Base-by-base conservation (phyloP, 768 basidiomycete species). In the Kwoniella europaea region DNA sequence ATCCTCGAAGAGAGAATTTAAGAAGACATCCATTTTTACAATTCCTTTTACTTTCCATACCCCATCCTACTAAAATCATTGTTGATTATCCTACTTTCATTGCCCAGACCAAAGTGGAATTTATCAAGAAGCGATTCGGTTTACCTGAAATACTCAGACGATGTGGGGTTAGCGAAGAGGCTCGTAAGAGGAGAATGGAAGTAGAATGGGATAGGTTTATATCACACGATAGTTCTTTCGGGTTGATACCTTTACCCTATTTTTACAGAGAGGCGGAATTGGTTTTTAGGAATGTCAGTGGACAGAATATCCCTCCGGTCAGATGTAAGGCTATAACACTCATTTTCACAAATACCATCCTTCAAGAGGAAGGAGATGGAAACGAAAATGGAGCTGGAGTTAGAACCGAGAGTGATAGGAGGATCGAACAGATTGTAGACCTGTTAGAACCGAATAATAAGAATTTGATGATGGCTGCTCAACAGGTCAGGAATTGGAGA, bases 381-480 rank as follows among this genome's bases (percentile, higher is more conserved):
- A 27, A 27, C 46, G 46, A 50, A 50, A 29, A 20, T 4, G 57
- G 15, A 35, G 12, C 3, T 13, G 57, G 15, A 35, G 12, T 18
- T 16, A 29, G 7, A 5, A 35, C 41, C 2, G 10, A 20, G 22
- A 2, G 54, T 6, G 63, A 64, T 10, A 22, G 46, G 41, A 53
- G 63, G 29, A 41, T 54, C 1, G 63, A 64, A 41, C 63, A 64
- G 29, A 64, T 64, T 12, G 4, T 54, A 15, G 46, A 53, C 7
- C 13, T 64, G 16, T n/a, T 64, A 24, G n/a, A 29, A 20, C 63
- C 63, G 5, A 46, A 16, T 2, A 27, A 6, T 27, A 27, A 16
- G 35, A 6, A n/a, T 2, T 43, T 60, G 27, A 9, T 4, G 22
- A 16, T 18, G 22, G 44, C 62, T 4, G 50, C 44, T 27, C 46